A percentile compares a stretch with the other conserved stretches of the same genome.
Evolutionary conservation across 306 rosid species (phyloP).

Genomic region (Lithocarpus polystachyus): DNA sequence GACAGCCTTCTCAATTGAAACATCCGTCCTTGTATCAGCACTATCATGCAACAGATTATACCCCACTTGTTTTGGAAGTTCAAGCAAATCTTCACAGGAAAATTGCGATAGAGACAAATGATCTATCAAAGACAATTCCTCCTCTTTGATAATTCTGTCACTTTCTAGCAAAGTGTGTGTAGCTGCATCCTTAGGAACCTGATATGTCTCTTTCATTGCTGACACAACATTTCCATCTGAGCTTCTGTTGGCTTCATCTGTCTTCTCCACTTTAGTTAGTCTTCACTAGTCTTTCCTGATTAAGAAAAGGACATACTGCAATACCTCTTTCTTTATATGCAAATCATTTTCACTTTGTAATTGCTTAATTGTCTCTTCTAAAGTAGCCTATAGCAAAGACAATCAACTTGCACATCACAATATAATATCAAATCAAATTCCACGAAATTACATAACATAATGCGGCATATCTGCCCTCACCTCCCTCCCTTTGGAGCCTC

Average conservation of each 20-base stretch:
- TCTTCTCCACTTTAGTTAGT: too few relatives aligned
- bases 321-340: too few relatives aligned
- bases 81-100: constrained; percentile 23
- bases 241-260: constrained; percentile 4
- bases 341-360: too few relatives aligned
- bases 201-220: constrained; percentile 22
- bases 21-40: not conserved
- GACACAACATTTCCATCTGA: constrained; percentile 17
- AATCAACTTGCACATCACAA: too few relatives aligned
- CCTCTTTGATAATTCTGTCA: constrained; percentile 17
- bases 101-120: constrained; percentile 21
- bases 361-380: too few relatives aligned
- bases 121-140: constrained; percentile 27
- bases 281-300: too few relatives aligned
- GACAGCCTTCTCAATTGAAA: not conserved
- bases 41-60: constrained; percentile 7
- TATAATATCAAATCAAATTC: too few relatives aligned
- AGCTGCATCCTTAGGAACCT: constrained; percentile 26
- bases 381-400: too few relatives aligned
- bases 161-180: constrained; percentile 18
- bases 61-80: constrained; percentile 24
- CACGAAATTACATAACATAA: too few relatives aligned
- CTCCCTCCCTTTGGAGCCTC: too few relatives aligned
- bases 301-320: too few relatives aligned
- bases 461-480: too few relatives aligned